Conservation (phyloP, 495 filamentous ascomycete species). For the Penicillium angulare region DNA sequence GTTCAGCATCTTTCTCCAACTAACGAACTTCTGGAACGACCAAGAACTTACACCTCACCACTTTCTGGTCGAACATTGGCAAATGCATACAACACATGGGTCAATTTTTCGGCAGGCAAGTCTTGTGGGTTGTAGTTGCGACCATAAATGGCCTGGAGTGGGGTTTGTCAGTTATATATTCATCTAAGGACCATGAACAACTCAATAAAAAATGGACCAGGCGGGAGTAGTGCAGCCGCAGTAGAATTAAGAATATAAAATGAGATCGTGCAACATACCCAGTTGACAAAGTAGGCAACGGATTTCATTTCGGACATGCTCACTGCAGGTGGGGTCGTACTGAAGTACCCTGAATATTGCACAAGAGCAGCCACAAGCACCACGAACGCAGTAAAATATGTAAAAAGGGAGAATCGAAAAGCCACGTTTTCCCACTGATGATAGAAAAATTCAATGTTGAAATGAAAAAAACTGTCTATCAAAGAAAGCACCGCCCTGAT, state of each 20-base stretch:
- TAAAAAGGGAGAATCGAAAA: conserved; percentile 12
- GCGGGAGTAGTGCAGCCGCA: too few species aligned
- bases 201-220: too few species aligned
- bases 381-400: conserved; percentile 15
- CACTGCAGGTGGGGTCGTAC: conserved; percentile 14
- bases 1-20: too few species aligned
- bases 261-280: conserved; percentile 36
- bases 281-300: conserved; percentile 58
- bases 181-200: neutral
- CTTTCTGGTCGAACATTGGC: conserved; percentile 73
- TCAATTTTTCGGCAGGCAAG: conserved; percentile 82
- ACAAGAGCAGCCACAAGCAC: conserved; percentile 22
- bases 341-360: conserved; percentile 10
- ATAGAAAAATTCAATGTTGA: neutral
- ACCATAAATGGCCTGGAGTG: conserved; percentile 75
- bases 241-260: too few species aligned
- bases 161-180: conserved; percentile 1
- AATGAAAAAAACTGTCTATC: too few species aligned
- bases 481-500: neutral
- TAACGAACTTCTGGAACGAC: neutral
- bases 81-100: conserved; percentile 90
- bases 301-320: too few species aligned
- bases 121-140: conserved; percentile 84
- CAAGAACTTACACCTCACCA: conserved; percentile 68
- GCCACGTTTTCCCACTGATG: conserved; percentile 13